Conservation (phyloP, 768 basidiomycete genomes). For the Agrocybe praecox region DNA sequence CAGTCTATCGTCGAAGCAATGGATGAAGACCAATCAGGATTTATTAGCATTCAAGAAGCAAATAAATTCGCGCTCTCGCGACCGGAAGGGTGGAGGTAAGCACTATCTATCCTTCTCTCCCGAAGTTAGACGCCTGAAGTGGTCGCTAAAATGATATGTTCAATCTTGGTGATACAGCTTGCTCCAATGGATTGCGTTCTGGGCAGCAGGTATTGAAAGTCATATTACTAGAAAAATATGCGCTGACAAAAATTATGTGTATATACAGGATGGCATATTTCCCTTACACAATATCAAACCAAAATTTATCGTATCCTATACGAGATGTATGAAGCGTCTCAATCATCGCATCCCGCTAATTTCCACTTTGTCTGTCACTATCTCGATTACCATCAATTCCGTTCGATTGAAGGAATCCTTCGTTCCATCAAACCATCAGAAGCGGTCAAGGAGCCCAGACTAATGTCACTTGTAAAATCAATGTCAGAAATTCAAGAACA, state of each 20-base stretch:
- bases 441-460: not conserved
- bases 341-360: not conserved
- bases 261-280: slow-evolving; percentile 9
- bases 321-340: slow-evolving; percentile 1
- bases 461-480: not conserved
- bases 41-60: slow-evolving; percentile 29
- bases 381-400: not conserved
- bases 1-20: slow-evolving; percentile 28
- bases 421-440: not conserved
- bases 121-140: too few relatives aligned
- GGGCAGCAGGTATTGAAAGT: slow-evolving; percentile 22
- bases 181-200: slow-evolving; percentile 29
- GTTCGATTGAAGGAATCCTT: not conserved
- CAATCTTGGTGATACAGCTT: too few relatives aligned
- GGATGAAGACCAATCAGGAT: slow-evolving; percentile 29
- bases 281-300: not conserved
- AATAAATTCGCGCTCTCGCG: slow-evolving; percentile 24
- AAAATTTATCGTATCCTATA: slow-evolving; percentile 3
- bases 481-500: not conserved
- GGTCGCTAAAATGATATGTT: too few relatives aligned
- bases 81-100: slow-evolving; percentile 24
- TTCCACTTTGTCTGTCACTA: not conserved
- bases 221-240: not conserved
- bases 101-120: too few relatives aligned
- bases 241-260: not conserved